These are phyloP conservation scores for Geoglossum cookeanum DNA, from an alignment of 2,329 filamentous ascomycete genomes.

Conservation along the genomic window DNA sequence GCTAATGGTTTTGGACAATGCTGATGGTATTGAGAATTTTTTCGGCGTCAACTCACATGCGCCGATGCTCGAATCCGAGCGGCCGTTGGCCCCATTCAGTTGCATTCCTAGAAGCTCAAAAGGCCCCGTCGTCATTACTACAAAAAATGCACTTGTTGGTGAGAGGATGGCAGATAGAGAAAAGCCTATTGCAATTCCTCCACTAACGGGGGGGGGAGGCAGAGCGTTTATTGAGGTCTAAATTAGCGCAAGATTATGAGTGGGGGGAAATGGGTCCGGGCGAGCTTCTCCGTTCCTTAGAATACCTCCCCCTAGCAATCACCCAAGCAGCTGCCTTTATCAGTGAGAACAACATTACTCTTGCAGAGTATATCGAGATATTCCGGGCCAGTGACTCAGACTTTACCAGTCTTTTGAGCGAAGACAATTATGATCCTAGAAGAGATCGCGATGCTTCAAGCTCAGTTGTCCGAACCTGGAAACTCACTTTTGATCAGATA, in stretches of 20 bases:
- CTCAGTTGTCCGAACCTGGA: conserved; percentile 10
- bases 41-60: neutral
- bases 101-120: conserved; percentile 11
- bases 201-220: neutral
- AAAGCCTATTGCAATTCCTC: conserved; percentile 12
- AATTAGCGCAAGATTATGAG: neutral
- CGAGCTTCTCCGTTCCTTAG: conserved; percentile 7
- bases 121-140: conserved; percentile 18
- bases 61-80: neutral
- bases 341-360: conserved; percentile 9
- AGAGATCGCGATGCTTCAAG: conserved; percentile 9
- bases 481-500: conserved; percentile 9
- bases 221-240: neutral
- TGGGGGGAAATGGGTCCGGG: neutral
- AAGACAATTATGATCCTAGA: conserved; percentile 8
- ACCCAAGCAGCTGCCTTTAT: conserved; percentile 11
- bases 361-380: conserved; percentile 7
- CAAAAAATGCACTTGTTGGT: conserved; percentile 18
- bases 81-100: conserved; percentile 3
- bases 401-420: conserved; percentile 7
- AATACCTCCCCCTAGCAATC: conserved; percentile 10
- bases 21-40: conserved; percentile 9
- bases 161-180: conserved; percentile 12
- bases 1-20: conserved; percentile 12
- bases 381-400: conserved; percentile 3